phyloP scores from a whole-genome alignment of 352 stramenopile genomes.

The Pythium guiyangense region DNA sequence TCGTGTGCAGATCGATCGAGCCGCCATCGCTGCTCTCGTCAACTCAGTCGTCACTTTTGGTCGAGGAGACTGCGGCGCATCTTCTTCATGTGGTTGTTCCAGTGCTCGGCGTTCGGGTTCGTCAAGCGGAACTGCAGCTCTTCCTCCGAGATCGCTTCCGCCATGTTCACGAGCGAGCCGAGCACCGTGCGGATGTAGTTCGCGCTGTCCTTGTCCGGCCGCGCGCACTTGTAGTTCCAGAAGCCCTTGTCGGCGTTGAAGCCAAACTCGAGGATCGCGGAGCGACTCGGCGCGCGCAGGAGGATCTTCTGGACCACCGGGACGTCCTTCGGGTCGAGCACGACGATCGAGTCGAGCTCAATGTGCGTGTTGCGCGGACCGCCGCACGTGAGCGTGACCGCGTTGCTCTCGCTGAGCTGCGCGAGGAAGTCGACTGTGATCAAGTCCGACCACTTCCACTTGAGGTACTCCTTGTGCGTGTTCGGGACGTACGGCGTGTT shows the following conservation, averaged over 20 bases:
- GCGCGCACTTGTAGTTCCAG: constrained; percentile 88
- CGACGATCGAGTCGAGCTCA: constrained; percentile 80
- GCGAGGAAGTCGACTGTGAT: constrained; percentile 88
- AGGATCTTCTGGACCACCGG: constrained; percentile 66
- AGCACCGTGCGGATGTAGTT: constrained; percentile 91
- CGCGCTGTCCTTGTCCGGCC: constrained; percentile 84
- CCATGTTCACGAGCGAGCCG: constrained; percentile 88
- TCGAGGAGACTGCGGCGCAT: constrained; percentile 71
- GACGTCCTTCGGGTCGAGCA: constrained; percentile 72
- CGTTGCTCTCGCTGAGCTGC: constrained; percentile 49
- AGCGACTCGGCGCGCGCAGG: constrained; percentile 43
- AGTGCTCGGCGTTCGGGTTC: constrained; percentile 63
- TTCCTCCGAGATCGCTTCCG: constrained; percentile 87
- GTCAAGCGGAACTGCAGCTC: constrained; percentile 87
- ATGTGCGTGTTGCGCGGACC: constrained; percentile 73
- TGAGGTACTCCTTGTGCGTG: constrained; percentile 87
- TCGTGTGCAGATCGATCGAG: no score
- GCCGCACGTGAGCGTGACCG: constrained; percentile 63
- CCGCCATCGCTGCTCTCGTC: background rate
- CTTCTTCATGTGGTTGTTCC: constrained; percentile 80
- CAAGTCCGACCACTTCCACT: constrained; percentile 91
- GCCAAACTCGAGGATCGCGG: constrained; percentile 80
- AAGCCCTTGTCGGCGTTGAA: constrained; percentile 86
- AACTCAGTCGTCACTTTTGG: constrained; percentile 21
- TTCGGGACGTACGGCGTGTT: constrained; percentile 82